These are phyloP conservation scores for Apiospora sp. DNA, from an alignment of 2,329 filamentous ascomycete genomes.

Conservation along the genomic window DNA sequence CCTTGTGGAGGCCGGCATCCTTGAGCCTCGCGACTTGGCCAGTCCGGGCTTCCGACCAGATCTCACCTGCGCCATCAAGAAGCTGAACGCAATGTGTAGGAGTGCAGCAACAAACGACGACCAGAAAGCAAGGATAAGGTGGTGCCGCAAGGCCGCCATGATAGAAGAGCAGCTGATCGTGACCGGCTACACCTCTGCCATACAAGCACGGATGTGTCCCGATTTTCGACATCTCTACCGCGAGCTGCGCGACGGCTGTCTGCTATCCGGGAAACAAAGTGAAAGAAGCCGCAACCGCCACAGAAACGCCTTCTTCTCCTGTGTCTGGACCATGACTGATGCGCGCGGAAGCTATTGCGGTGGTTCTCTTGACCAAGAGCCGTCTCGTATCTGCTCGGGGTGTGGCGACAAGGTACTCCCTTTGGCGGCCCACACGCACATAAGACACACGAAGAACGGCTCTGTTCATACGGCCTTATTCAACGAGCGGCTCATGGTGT, in stretches of 20 bases:
- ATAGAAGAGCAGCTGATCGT: constrained; percentile 1
- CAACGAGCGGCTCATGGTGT: no score
- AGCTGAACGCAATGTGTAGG: background rate
- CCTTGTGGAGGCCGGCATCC: background rate
- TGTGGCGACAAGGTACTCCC: no score
- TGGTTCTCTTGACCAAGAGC: background rate
- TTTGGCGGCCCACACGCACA: no score
- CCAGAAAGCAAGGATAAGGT: background rate
- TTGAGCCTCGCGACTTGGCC: background rate
- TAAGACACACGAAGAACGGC: no score
- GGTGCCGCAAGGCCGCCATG: background rate
- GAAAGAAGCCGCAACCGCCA: no score
- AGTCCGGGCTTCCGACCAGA: background rate
- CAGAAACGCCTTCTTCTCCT: no score
- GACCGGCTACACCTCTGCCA: background rate
- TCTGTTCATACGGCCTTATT: no score
- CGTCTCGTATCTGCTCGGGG: background rate
- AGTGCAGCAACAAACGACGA: background rate
- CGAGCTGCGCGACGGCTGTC: background rate
- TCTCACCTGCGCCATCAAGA: background rate
- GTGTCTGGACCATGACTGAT: background rate
- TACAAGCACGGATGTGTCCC: background rate
- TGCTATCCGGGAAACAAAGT: background rate
- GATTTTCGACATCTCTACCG: background rate
- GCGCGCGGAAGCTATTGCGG: background rate